These are phyloP conservation scores for Monilinia laxa DNA, from an alignment of 2,329 filamentous ascomycete species.

Conservation along the genomic window DNA sequence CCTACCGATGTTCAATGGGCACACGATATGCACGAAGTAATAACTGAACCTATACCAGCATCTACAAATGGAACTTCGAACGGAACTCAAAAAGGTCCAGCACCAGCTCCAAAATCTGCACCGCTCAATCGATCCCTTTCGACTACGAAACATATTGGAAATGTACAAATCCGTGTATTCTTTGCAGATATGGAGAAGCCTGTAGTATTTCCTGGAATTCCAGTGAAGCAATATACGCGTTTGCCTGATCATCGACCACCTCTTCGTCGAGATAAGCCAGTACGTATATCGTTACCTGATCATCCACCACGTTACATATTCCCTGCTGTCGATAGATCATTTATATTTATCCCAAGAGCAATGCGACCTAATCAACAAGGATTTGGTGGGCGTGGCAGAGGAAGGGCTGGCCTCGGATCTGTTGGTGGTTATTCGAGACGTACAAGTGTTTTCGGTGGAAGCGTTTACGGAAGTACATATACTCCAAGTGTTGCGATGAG, in stretches of 20 bases:
- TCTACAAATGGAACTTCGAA: conserved; percentile 44
- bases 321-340: conserved; percentile 84
- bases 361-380: conserved; percentile 90
- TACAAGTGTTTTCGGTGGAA: conserved; percentile 77
- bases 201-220: conserved; percentile 69
- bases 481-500: conserved; percentile 86
- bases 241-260: conserved; percentile 93
- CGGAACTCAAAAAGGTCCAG: conserved; percentile 32
- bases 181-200: conserved; percentile 74
- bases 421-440: conserved; percentile 69
- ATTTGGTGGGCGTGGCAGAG: conserved; percentile 64
- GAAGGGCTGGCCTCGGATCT: conserved; percentile 68
- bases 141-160: conserved; percentile 78
- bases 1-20: conserved; percentile 77
- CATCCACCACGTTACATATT: conserved; percentile 84
- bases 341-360: conserved; percentile 95
- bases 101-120: conserved; percentile 52
- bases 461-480: conserved; percentile 70
- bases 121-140: conserved; percentile 78
- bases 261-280: conserved; percentile 91
- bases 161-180: conserved; percentile 78
- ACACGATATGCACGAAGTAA: conserved; percentile 86
- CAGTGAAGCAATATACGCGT: conserved; percentile 88
- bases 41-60: conserved; percentile 47
- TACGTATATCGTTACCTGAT: conserved; percentile 84